Evolutionary conservation across 768 basidiomycete species (phyloP), one percentile per base, ranked within the genome.

Genomic region (Pluteus cervinus): DNA sequence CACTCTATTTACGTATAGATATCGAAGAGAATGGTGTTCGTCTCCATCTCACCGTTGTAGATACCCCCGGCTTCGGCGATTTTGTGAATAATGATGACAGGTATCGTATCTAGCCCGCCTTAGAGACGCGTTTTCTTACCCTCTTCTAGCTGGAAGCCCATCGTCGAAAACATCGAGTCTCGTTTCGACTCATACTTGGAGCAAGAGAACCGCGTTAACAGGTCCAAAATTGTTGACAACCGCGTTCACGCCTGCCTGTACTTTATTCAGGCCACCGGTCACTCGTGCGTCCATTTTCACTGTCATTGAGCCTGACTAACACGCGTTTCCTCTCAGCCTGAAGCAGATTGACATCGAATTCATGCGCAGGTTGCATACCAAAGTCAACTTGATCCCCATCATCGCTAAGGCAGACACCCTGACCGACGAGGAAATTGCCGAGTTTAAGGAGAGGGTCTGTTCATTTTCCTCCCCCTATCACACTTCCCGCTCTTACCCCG

Each of bases 51-150:
- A 98, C 92, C n/a, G 94, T 99, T 44, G 96, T 99, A 46, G 96
- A 99, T 59, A 99, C 93, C 20, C 96, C 96, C 40, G 96, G 96
- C 23, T 99, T 97, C 55, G 96, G 96, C 44, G 96, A 99, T 61
- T 98, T 96, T 61, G 93, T 98, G 56, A 97, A 99, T 73, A 99
- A 99, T 60, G 90, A 96, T 51, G 91, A 96, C 55, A 92, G 92
- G 91, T 90, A 45, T 47, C 65, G 47, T 47, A 50, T 33, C 37
- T 41, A 33, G 22, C n/a, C 34, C 33, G 32, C 16, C 25, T 31
- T 47, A 41, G 26, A 36, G 38, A 37, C 37, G 40, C 39, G 42
- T 45, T 35, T 53, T 49, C 29, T 44, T 45, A 46, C 52, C 47
- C 33, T 31, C 44, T 33, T 37, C 16, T 48, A 96, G 94, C 61